Percentiles rank a stretch among this genome's conserved stretches.
These are phyloP conservation scores for Fusarium dlaminii DNA, from an alignment of 2,329 filamentous ascomycete species.

Conservation along the genomic window DNA sequence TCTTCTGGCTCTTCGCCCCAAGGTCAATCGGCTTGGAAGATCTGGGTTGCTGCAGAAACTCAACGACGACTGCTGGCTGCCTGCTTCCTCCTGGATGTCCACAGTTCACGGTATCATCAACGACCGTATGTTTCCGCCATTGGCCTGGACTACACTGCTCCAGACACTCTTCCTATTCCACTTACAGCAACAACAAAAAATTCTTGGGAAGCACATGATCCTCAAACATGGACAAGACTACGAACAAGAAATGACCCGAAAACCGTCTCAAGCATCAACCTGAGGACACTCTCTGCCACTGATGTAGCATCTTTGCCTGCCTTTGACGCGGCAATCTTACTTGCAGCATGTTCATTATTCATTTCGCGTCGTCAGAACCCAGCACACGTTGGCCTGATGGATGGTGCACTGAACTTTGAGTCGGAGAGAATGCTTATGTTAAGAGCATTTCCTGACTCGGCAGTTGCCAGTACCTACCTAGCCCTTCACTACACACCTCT, in stretches of 20 bases:
- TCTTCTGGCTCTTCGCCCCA: constrained; percentile 30
- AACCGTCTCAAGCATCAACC: constrained; percentile 43
- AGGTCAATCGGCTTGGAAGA: constrained; percentile 55
- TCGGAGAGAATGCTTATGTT: constrained; percentile 45
- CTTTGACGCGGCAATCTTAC: constrained; percentile 54
- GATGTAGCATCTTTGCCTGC: constrained; percentile 47
- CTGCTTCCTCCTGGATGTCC: constrained; percentile 66
- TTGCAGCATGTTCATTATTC: constrained; percentile 51
- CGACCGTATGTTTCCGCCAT: constrained; percentile 50
- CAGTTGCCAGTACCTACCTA: constrained; percentile 63
- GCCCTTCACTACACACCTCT: constrained; percentile 68
- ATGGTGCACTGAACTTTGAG: constrained; percentile 38
- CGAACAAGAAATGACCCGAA: constrained; percentile 39
- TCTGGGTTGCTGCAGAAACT: constrained; percentile 64
- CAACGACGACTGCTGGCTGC: constrained; percentile 63
- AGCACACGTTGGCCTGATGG: constrained; percentile 41
- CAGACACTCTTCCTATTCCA: constrained; percentile 54
- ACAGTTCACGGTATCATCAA: constrained; percentile 65
- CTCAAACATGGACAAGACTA: constrained; percentile 57
- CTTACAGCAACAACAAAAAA: constrained; percentile 54
- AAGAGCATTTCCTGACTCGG: constrained; percentile 56
- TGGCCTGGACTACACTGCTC: constrained; percentile 50
- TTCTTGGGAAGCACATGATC: constrained; percentile 60
- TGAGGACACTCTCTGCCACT: constrained; percentile 49
- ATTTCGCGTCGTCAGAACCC: constrained; percentile 48